A percentile compares a stretch with the other conserved stretches of the same genome.
Conservation (phyloP, 169 alveolate genomes). For the Toxoplasma gondii region DNA sequence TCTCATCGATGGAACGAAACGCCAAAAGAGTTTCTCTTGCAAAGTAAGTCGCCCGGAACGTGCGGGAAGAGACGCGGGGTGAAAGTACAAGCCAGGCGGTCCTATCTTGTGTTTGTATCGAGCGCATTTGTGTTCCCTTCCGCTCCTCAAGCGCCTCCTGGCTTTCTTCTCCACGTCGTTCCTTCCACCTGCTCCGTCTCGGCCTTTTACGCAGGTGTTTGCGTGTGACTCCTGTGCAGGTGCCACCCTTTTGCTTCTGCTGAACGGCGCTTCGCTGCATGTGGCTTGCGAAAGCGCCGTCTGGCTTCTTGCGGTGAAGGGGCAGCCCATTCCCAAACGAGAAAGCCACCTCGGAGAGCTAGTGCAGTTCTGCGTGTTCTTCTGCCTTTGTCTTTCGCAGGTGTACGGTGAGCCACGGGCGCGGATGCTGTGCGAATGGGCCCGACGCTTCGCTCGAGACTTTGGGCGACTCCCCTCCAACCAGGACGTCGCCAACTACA, state of each 20-base stretch:
- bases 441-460: slow-evolving; percentile 36
- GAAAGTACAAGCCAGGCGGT: not conserved
- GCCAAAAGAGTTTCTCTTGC: slow-evolving; percentile 63
- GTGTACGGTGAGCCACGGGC: slow-evolving; percentile 58
- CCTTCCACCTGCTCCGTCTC: too few relatives aligned
- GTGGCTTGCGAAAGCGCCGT: too few relatives aligned
- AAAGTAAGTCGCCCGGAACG: slow-evolving; percentile 18
- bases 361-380: not conserved
- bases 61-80: not conserved
- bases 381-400: slow-evolving; percentile 44
- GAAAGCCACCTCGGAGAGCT: too few relatives aligned
- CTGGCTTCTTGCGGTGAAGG: too few relatives aligned
- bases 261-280: too few relatives aligned
- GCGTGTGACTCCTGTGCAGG: too few relatives aligned
- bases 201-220: too few relatives aligned
- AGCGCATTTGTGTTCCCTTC: not conserved
- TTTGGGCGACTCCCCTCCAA: slow-evolving; percentile 57
- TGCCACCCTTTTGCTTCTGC: too few relatives aligned
- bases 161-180: too few relatives aligned
- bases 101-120: not conserved
- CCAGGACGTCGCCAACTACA: slow-evolving; percentile 46
- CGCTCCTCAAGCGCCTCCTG: too few relatives aligned
- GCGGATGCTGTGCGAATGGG: slow-evolving; percentile 64
- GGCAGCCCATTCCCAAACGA: too few relatives aligned
- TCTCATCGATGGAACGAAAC: slow-evolving; percentile 52